These are phyloP conservation scores for Picochlorum costavermella DNA, from an alignment of 139 green algal genomes.

Conservation along the genomic window DNA sequence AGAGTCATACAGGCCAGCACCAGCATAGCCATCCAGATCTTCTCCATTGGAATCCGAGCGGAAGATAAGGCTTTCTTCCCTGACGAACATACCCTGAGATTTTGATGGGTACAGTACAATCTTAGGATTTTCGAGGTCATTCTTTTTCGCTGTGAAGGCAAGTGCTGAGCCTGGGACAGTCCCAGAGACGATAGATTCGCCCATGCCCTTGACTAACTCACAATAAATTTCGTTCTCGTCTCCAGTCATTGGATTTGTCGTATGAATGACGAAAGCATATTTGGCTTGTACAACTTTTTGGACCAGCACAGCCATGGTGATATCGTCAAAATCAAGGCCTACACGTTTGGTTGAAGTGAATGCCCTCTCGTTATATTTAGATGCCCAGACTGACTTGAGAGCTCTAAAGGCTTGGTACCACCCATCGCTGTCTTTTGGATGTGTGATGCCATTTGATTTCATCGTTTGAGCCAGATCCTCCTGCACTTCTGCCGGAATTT, in stretches of 20 bases:
- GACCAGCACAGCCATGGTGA: slow-evolving; percentile 96
- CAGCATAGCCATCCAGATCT: slow-evolving; percentile 90
- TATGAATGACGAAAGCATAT: slow-evolving; percentile 99
- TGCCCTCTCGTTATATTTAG: slow-evolving; percentile 96
- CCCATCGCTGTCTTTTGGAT: slow-evolving; percentile 30
- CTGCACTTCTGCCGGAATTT: slow-evolving; percentile 49
- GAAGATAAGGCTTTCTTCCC: slow-evolving; percentile 32
- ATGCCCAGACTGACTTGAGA: slow-evolving; percentile 83
- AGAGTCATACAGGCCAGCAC: slow-evolving; percentile 84
- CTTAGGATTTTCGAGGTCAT: slow-evolving; percentile 56
- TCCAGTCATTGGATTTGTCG: slow-evolving; percentile 79
- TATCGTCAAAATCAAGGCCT: slow-evolving; percentile 75
- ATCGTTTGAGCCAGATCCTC: slow-evolving; percentile 56
- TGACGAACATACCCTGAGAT: slow-evolving; percentile 82
- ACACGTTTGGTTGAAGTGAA: slow-evolving; percentile 70
- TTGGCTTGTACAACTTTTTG: slow-evolving; percentile 84
- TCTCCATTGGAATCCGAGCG: slow-evolving; percentile 91
- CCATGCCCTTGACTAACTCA: slow-evolving; percentile 91
- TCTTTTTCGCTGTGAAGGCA: slow-evolving; percentile 68
- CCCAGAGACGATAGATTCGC: slow-evolving; percentile 89
- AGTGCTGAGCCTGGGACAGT: slow-evolving; percentile 84
- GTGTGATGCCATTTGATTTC: slow-evolving; percentile 57
- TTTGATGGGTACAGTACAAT: slow-evolving; percentile 84
- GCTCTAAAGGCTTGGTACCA: slow-evolving; percentile 26
- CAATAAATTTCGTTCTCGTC: slow-evolving; percentile 81